These are phyloP conservation scores for Ophiocordyceps australis DNA, from an alignment of 2,329 filamentous ascomycete species.

Conservation along the genomic window DNA sequence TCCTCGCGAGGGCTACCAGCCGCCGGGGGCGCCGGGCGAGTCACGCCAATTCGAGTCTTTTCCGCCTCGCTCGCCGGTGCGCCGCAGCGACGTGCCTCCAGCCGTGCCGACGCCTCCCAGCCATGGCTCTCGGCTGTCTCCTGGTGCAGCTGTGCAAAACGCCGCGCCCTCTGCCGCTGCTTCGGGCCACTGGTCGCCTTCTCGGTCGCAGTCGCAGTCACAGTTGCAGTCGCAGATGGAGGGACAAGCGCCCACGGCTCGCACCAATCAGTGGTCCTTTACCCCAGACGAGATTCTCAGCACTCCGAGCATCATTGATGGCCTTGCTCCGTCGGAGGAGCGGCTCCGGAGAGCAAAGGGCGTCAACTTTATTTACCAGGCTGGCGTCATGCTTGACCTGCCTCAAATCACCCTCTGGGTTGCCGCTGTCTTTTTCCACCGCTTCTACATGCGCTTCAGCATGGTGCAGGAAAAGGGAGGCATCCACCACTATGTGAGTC, in stretches of 20 bases:
- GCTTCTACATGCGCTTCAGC: conserved; percentile 83
- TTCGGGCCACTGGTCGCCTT: conserved; percentile 23
- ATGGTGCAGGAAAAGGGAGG: conserved; percentile 60
- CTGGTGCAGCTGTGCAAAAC: too few species aligned
- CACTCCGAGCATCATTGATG: conserved; percentile 72
- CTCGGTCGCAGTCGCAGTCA: conserved; percentile 18
- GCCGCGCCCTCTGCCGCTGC: conserved; percentile 26
- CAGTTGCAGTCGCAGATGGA: too few species aligned
- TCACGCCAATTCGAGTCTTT: conserved; percentile 19
- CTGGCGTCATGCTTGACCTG: conserved; percentile 79
- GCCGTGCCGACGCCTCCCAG: conserved; percentile 43
- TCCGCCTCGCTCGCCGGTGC: conserved; percentile 29
- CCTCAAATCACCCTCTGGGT: conserved; percentile 87
- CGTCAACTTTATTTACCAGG: conserved; percentile 90
- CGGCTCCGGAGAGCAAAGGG: conserved; percentile 71
- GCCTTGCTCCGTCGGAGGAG: conserved; percentile 61
- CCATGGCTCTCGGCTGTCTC: conserved; percentile 34
- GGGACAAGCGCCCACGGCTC: conserved; percentile 13
- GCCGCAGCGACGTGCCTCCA: conserved; percentile 37
- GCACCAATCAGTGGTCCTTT: conserved; percentile 69
- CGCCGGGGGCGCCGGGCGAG: conserved; percentile 21
- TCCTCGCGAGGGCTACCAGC: conserved; percentile 37
- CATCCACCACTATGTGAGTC: conserved; percentile 76
- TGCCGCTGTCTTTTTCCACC: conserved; percentile 85
- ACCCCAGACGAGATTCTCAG: conserved; percentile 64